Evolutionary conservation across 1,139 yeast species (phyloP), one percentile per base, ranked within the genome.

Genomic region (Geotrichum bryndzae): DNA sequence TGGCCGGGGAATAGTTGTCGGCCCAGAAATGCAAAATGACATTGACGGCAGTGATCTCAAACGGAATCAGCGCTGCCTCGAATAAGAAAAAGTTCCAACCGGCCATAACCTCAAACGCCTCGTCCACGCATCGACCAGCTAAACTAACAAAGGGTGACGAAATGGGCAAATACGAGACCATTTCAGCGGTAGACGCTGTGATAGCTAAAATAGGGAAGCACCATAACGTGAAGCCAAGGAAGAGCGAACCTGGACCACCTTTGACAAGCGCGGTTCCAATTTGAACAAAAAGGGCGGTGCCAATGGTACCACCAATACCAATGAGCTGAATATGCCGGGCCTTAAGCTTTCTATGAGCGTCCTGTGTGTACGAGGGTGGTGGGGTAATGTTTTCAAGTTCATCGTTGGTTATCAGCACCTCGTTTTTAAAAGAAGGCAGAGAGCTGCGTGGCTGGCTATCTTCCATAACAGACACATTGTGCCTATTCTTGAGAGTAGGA

Each of bases 271-370:
- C 87, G 60, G 81, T 80, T 35, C 96, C 96, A 64, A 87, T 82
- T 62, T 90, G 87, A 13, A 90, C 88, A 77, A 88, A 80, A 48
- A 85, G 75, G 56, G 91, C 92, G 7, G 95, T 88, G 65, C 96
- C 96, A 68, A 90, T 88, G 54, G 90, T 86, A 57, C 96, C 96
- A 54, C 96, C 94, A 46, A 85, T 84, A 57, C 94, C 91, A 70
- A 89, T 85, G 70, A 89, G 81, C 68, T 89, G 89, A 58, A 89
- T 85, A 62, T 74, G 77, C n/a, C 77, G 65, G 3, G 70, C 66
- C 58, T 70, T 71, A 29, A 74, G 70, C 52, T 58, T 62, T 50
- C 73, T 46, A 41, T 41, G 48, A 7, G 48, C 8, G 23, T 41
- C 48, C 13, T 41, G 23, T n/a, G 4, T 41, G 48, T 41, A 41